Evolutionary conservation across 163 green algal genomes (phyloP), one percentile per base, ranked within the genome.

Genomic region (Coccomyxa subellipsoidea): DNA sequence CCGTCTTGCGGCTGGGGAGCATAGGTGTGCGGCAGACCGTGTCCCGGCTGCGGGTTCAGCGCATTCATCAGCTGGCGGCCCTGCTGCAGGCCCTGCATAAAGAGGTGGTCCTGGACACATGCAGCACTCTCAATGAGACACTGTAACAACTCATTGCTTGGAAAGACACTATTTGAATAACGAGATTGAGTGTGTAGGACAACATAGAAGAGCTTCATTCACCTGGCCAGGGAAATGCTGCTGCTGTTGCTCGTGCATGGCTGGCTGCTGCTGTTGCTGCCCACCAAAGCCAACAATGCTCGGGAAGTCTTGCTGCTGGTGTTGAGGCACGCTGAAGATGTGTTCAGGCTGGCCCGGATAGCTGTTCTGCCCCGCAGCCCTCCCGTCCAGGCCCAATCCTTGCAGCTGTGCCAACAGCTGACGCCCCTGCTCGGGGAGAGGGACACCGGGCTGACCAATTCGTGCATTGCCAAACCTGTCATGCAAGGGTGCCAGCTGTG

Each of bases 151-250:
- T n/a, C n/a, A n/a, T n/a, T 1, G 4, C 21, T 59, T 59, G 47
- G 47, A 59, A 59, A 27, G 15, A 27, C 15, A 18, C 23, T 2
- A 59, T 12, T 18, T 2, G 47, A 12, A 59, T 27, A 23, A 27
- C 15, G 3, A 27, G 21, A 59, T 18, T 27, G 4, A 59, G 47
- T 18, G 47, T 18, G 5, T 8, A 59, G 47, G 23, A 18, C 21
- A 12, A 59, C 15, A 71, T 70, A 77, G 80, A 80, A 77, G 73
- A 77, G 71, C 54, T 59, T 32, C 37, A 3, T 77, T 77, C 31
- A 80, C 72, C 27, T 82, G 81, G 38, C 82, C 77, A 54, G 77
- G 82, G 72, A 76, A 31, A 69, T 80, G 83, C 37, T 81, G 82
- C 47, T 84, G 79, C 31, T 53, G 81, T 70, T 76, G 82, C 77